Conservation (phyloP, 1,284 basidiomycete species). For the Termitomyces sp. region DNA sequence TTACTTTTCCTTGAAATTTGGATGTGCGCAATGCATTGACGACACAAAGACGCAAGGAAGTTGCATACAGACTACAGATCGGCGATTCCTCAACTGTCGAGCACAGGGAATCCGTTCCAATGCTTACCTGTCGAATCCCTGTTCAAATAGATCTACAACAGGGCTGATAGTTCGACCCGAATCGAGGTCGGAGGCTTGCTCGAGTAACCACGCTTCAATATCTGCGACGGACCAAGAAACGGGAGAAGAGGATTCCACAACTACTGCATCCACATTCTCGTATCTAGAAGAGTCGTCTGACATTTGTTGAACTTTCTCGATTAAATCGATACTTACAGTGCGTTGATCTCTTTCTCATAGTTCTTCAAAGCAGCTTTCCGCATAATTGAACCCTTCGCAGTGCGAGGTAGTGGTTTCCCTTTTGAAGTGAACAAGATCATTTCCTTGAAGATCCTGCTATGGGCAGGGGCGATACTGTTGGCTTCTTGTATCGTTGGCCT, state of each 20-base stretch:
- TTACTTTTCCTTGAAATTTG: not conserved
- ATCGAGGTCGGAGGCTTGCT: not conserved
- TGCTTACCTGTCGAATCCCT: slow-evolving; percentile 5
- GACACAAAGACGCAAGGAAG: slow-evolving; percentile 3
- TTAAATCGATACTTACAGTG: slow-evolving; percentile 22
- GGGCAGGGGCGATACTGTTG: slow-evolving; percentile 32
- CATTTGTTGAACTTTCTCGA: no score
- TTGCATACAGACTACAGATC: not conserved
- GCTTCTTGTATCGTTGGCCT: slow-evolving; percentile 34
- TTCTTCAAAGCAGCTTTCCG: slow-evolving; percentile 28
- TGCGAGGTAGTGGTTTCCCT: slow-evolving; percentile 30
- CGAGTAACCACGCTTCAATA: not conserved
- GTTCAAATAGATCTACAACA: slow-evolving; percentile 3
- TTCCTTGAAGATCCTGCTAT: slow-evolving; percentile 38
- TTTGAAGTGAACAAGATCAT: slow-evolving; percentile 30
- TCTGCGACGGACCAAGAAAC: not conserved
- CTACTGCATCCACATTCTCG: not conserved
- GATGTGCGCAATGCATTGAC: not conserved
- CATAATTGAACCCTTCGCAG: slow-evolving; percentile 33
- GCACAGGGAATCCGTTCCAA: not conserved
- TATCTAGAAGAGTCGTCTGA: not conserved
- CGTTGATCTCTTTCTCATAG: slow-evolving; percentile 32
- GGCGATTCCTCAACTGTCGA: not conserved
- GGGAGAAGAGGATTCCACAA: not conserved
- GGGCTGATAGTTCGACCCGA: not conserved